Evolutionary conservation across 2,329 filamentous ascomycete species (phyloP).

Genomic region (Dactylella cylindrospora): DNA sequence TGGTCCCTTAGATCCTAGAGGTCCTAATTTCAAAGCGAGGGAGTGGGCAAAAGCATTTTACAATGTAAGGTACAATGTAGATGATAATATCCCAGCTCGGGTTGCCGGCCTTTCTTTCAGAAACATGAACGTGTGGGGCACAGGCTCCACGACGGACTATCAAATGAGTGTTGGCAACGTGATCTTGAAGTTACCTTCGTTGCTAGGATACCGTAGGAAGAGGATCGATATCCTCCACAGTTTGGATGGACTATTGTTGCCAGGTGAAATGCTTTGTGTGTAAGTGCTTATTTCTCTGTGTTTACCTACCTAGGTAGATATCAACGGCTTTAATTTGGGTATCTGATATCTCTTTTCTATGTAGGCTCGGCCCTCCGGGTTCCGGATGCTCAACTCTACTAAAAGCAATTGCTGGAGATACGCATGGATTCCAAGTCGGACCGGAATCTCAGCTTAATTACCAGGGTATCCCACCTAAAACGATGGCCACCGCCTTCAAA

Average conservation of each 20-base stretch:
- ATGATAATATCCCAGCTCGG: conserved; percentile 51
- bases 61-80: conserved; percentile 53
- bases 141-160: conserved; percentile 65
- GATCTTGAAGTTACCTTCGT: conserved; percentile 56
- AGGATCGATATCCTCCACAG: conserved; percentile 66
- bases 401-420: conserved; percentile 70
- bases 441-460: conserved; percentile 75
- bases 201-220: conserved; percentile 51
- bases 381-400: conserved; percentile 50
- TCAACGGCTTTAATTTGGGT: too few relatives aligned
- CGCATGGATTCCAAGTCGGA: conserved; percentile 73
- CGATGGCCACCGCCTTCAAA: conserved; percentile 76
- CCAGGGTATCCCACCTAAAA: conserved; percentile 62
- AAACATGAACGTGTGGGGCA: conserved; percentile 53
- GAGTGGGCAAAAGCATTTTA: conserved; percentile 61
- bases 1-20: conserved; percentile 55
- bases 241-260: conserved; percentile 66
- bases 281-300: too few relatives aligned
- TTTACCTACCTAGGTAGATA: too few relatives aligned
- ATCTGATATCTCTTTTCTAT: not conserved
- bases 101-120: conserved; percentile 53
- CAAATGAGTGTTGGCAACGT: conserved; percentile 68
- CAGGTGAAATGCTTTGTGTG: conserved; percentile 17
- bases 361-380: conserved; percentile 7
- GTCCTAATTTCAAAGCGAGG: conserved; percentile 59